phyloP scores from a whole-genome alignment of 2,329 filamentous ascomycete genomes.

The Cladosporium oxysporum region DNA sequence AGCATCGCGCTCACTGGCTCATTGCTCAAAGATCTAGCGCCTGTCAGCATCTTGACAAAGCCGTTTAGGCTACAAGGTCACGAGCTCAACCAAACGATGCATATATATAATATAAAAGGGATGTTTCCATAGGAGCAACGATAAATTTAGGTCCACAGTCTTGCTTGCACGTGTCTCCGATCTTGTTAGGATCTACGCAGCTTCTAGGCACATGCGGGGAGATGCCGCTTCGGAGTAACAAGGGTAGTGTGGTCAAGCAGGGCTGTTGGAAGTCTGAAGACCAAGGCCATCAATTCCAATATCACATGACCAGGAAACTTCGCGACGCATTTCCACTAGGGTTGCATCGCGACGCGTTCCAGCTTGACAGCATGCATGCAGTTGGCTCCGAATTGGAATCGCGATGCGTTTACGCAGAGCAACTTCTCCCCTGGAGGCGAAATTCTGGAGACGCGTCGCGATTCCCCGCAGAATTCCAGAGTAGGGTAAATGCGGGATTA shows the following conservation, averaged over 20 bases:
- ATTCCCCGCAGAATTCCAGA: conserved; percentile 3
- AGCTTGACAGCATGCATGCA: conserved; percentile 8
- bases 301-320: not conserved
- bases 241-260: conserved; percentile 7
- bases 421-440: conserved; percentile 4
- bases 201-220: not conserved
- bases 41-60: not conserved
- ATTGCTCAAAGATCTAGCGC: not conserved
- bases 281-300: not conserved
- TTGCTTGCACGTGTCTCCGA: not conserved
- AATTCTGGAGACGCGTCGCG: not conserved
- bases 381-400: conserved; percentile 6
- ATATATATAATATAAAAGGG: not conserved
- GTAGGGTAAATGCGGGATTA: not conserved
- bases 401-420: conserved; percentile 6
- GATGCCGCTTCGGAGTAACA: not conserved
- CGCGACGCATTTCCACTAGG: not conserved
- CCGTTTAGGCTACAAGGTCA: not conserved
- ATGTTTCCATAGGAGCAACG: not conserved
- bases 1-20: not conserved
- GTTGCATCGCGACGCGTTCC: conserved; percentile 7
- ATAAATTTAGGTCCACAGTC: not conserved
- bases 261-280: conserved; percentile 2
- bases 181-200: not conserved
- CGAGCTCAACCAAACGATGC: not conserved